These are phyloP conservation scores for Fusarium nelsonii DNA, from an alignment of 2,329 filamentous ascomycete genomes.

Conservation along the genomic window DNA sequence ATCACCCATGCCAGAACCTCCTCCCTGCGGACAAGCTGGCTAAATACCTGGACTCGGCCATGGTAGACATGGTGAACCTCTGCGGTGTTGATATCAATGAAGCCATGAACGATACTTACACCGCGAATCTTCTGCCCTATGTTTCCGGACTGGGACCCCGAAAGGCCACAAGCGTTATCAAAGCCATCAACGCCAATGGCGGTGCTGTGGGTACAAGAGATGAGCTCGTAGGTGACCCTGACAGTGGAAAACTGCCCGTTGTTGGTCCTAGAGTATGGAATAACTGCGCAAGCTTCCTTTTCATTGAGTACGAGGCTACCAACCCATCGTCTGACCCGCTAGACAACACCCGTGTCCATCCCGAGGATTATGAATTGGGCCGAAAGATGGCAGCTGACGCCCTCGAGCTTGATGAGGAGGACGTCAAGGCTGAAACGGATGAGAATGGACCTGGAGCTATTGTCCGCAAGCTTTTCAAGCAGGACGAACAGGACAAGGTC, in stretches of 20 bases:
- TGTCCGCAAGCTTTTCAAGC: conserved; percentile 93
- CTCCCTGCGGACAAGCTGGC: conserved; percentile 88
- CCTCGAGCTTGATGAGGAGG: conserved; percentile 95
- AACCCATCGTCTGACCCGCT: conserved; percentile 89
- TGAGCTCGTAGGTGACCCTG: conserved; percentile 89
- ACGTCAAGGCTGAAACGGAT: conserved; percentile 93
- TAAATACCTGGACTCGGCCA: conserved; percentile 90
- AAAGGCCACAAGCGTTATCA: conserved; percentile 79
- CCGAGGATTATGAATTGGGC: conserved; percentile 97
- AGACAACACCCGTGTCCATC: conserved; percentile 96
- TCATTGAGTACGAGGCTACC: conserved; percentile 86
- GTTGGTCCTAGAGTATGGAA: conserved; percentile 94
- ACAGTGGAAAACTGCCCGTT: conserved; percentile 80
- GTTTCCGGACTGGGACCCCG: conserved; percentile 91
- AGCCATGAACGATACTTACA: conserved; percentile 82
- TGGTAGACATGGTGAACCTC: conserved; percentile 99
- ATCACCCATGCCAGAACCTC: conserved; percentile 90
- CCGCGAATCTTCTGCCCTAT: conserved; percentile 89
- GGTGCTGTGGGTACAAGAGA: conserved; percentile 86
- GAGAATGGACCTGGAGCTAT: conserved; percentile 91
- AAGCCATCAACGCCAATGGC: conserved; percentile 92
- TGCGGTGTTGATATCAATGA: conserved; percentile 97
- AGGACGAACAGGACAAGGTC: conserved; percentile 93
- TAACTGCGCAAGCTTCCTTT: conserved; percentile 96
- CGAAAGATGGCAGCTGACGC: conserved; percentile 99